A percentile compares a stretch with the other conserved stretches of the same genome.
Conservation (phyloP, 345 rosid genomes). For the Ceriops tagal region DNA sequence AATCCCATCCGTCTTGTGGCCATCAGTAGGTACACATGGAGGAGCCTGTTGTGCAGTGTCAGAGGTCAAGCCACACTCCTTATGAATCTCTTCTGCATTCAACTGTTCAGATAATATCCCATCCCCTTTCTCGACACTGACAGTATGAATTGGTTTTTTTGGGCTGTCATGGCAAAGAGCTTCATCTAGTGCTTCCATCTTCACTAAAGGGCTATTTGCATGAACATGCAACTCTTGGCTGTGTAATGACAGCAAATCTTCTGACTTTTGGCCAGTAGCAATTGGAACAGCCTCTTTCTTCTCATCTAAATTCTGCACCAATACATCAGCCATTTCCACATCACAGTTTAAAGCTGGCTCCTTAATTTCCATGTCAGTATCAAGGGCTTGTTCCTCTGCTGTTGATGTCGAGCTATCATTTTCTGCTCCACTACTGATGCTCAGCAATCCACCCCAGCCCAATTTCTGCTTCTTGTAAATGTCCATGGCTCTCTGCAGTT, state of each 20-base stretch:
- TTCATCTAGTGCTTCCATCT: constrained; percentile 18
- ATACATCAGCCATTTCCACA: constrained; percentile 25
- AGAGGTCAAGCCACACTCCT: not conserved
- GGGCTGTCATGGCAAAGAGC: constrained; percentile 13
- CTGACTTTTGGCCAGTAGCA: not conserved
- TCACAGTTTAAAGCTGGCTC: constrained; percentile 18
- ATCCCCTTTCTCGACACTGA: constrained; percentile 24
- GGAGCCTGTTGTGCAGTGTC: constrained; percentile 17
- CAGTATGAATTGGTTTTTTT: constrained; percentile 19
- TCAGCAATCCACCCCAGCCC: constrained; percentile 37
- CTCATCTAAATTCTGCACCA: constrained; percentile 13
- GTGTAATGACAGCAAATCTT: constrained; percentile 19
- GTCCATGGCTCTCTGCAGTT: constrained; percentile 71
- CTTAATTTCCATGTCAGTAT: constrained; percentile 13
- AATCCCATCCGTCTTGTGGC: constrained; percentile 6
- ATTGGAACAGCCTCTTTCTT: constrained; percentile 23
- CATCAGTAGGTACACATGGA: constrained; percentile 10
- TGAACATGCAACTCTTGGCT: constrained; percentile 12
- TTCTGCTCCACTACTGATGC: constrained; percentile 19
- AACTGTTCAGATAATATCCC: constrained; percentile 23
- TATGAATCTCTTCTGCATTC: constrained; percentile 18
- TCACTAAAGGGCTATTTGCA: constrained; percentile 1
- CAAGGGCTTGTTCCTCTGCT: constrained; percentile 24
- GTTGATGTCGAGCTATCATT: constrained; percentile 31
- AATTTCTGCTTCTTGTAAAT: constrained; percentile 70